Evolutionary conservation across 2,329 filamentous ascomycete species (phyloP), one percentile per base, ranked within the genome.

Genomic region (Graphium sp.): DNA sequence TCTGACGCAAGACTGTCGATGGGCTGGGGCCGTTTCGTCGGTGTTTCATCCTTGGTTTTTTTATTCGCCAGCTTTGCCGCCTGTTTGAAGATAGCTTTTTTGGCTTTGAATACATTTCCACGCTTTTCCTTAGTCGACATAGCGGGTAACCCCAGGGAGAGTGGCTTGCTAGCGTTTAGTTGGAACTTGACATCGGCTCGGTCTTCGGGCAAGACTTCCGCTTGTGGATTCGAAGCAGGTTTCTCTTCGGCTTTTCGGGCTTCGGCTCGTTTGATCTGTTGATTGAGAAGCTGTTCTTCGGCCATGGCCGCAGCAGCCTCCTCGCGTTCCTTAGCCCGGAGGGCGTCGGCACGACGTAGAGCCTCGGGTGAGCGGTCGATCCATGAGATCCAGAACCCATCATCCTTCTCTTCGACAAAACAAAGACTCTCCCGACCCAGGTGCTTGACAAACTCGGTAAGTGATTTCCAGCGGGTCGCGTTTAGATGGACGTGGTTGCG

Each of bases 401-500:
- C 87, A 5, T 72, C 71, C 22, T 74, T 82, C 49, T 95, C 87
- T 50, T 95, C 84, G 0, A 95, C 85, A 18, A 81, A 63, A 42
- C 82, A 92, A 25, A 94, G 73, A 0, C 87, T 81, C 49, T 95
- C 84, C 14, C 79, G 59, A 0, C 87, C 85, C 2, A 98, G 56
- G 43, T 81, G 59, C 45, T 93, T 92, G 10, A 80, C 82, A 46
- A 93, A 92, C 41, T 95, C 84, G 3, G 84, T 87, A 40, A 98
- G 55, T 30, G 71, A 81, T 4, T 75, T 69, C 84, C 84, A 95
- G 43, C 77, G 76, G 0, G 89, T 95, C 6, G 83, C 64, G 50
- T 94, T 94, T 79, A 95, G 84, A 47, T 95, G 89, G 7, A 89
- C 60, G 47, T 95, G 87, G 43, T 83, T 66, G 49, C 85, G 84